These are phyloP conservation scores for Ophiobolus disseminans DNA, from an alignment of 2,329 filamentous ascomycete species.

Conservation along the genomic window DNA sequence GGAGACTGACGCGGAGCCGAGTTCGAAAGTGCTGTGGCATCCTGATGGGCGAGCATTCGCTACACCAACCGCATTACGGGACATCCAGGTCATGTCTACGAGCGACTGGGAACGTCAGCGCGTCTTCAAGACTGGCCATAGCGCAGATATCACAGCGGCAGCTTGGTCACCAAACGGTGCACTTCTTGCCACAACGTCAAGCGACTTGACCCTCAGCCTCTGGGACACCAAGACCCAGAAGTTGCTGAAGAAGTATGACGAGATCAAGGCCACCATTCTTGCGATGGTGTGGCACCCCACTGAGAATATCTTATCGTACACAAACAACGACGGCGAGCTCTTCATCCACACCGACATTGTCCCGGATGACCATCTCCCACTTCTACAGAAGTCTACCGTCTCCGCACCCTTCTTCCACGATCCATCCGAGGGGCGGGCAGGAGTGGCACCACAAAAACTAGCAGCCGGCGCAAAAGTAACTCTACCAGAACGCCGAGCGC, in stretches of 20 bases:
- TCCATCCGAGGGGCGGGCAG: conserved; percentile 72
- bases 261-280: conserved; percentile 74
- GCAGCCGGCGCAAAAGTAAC: conserved; percentile 64
- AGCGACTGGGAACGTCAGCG: conserved; percentile 89
- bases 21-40: conserved; percentile 83
- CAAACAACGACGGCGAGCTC: conserved; percentile 89
- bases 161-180: conserved; percentile 96
- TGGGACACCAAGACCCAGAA: conserved; percentile 93
- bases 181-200: conserved; percentile 72
- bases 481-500: conserved; percentile 58
- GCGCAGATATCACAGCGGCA: conserved; percentile 82
- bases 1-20: conserved; percentile 78
- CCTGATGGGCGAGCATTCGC: conserved; percentile 93
- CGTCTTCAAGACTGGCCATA: conserved; percentile 78
- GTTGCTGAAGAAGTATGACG: conserved; percentile 77
- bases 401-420: conserved; percentile 88
- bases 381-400: conserved; percentile 65
- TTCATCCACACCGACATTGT: conserved; percentile 82
- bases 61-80: conserved; percentile 76
- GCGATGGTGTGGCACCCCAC: conserved; percentile 90
- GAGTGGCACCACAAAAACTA: conserved; percentile 61
- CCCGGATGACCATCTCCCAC: conserved; percentile 55
- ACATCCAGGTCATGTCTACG: conserved; percentile 85
- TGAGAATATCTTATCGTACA: conserved; percentile 88
- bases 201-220: conserved; percentile 70